Base-by-base conservation (phyloP, 148 eudicot genomes). In the Dianthus caryophyllus region DNA sequence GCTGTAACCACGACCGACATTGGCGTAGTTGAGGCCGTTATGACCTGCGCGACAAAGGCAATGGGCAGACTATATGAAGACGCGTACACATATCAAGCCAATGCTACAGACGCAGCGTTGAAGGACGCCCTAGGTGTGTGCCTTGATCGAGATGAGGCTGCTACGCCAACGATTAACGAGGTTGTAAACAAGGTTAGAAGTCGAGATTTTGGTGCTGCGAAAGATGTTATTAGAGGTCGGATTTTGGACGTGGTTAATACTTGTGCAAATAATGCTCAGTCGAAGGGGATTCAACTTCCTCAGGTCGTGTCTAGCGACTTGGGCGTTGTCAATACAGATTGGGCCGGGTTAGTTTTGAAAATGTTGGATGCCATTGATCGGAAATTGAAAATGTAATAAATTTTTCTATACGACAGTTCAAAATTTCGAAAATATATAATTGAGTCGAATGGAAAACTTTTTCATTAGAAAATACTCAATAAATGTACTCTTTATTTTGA, bases 281-380 rank as follows among this genome's bases (percentile, higher is more conserved):
- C 43, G n/a, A 47, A 64, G 69, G 74, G 74, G 22, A 30, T 41
- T 69, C 2, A 46, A 13, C 27, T 64, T 29, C 74, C 78, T n/a
- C 4, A 17, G 17, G 20, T 31, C 31, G 65, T 75, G 65, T 17
- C 0, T 33, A 12, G 18, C 20, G 46, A 36, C 24, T 60, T 60
- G 26, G 14, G 2, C 36, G 6, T 24, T 33, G 8, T 36, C 5
- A 33, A 60, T 60, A 21, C 17, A 9, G 26, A 61, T 41, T 39
- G 65, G 65, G 15, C 12, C 22, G 49, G 49, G 0, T 21, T 61
- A 6, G 65, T 61, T 39, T 11, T 36, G 44, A 60, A 38, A 60
- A 60, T 60, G 26, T 60, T 60, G 47, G 46, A 60, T 36, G 14
- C 22, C 36, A 25, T 60, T 36, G 7, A 60, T 33, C 36, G 33